A percentile compares a stretch with the other conserved stretches of the same genome.
These are phyloP conservation scores for cucumber (Cucumis sativus) DNA, from an alignment of 306 rosid species.

Conservation along the genomic window Cucumber_9930_V3 NC_026657.2:35892001-35892500, in stretches of 20 bases:
- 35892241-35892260: neutral
- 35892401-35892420: conserved; percentile 15
- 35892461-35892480: conserved; percentile 16
- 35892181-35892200: neutral
- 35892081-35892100: conserved; percentile 43
- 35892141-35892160: conserved; percentile 26
- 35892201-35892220: neutral
- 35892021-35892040: conserved; percentile 17
- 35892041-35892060: conserved; percentile 25
- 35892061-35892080: conserved; percentile 41
- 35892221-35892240: neutral
- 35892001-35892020: conserved; percentile 29
- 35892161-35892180: neutral
- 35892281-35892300: neutral
- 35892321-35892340: neutral
- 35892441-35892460: conserved; percentile 35
- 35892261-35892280: neutral
- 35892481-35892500: conserved; percentile 11
- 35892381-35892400: conserved; percentile 28
- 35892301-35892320: neutral
- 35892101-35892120: conserved; percentile 46
- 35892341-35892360: conserved; percentile 42
- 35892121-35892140: conserved; percentile 46
- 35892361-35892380: conserved; percentile 16
- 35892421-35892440: conserved; percentile 21